Conservation (phyloP, 768 basidiomycete species). For the Pleurotus eryngii region DNA sequence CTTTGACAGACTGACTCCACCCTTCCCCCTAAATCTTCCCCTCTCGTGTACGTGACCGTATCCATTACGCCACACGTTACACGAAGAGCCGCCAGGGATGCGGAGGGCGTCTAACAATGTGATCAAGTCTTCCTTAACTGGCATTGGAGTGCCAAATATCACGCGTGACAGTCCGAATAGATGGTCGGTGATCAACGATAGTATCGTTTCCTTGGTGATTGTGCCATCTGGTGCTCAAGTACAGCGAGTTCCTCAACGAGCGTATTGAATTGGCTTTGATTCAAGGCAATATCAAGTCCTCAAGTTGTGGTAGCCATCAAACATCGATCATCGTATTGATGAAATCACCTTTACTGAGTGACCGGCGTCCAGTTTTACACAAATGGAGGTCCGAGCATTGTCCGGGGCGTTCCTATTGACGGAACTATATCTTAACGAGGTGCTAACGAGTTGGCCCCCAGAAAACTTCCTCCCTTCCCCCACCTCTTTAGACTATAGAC, state of each 20-base stretch:
- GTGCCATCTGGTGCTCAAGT: too few species aligned
- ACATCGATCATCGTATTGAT: background rate
- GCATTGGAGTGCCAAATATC: too few species aligned
- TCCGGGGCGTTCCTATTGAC: background rate
- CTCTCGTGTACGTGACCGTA: background rate
- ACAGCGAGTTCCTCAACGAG: too few species aligned
- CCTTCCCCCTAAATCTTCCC: background rate
- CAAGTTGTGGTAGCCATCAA: background rate
- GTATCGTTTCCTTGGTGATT: too few species aligned
- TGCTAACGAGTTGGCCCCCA: background rate
- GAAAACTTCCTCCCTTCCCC: background rate
- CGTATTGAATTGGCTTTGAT: background rate
- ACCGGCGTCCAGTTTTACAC: constrained; percentile 7
- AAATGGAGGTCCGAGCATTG: constrained; percentile 6
- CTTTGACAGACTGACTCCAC: background rate
- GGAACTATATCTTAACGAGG: constrained; percentile 6
- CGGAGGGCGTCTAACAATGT: too few species aligned
- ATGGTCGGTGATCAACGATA: too few species aligned
- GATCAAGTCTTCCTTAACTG: too few species aligned
- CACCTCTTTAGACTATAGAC: background rate
- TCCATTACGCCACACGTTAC: background rate
- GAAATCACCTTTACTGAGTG: background rate
- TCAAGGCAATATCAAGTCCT: background rate
- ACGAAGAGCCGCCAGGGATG: background rate
- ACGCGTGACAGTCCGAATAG: too few species aligned